phyloP scores from a whole-genome alignment of 345 rosid genomes.

The Populus alba region DNA sequence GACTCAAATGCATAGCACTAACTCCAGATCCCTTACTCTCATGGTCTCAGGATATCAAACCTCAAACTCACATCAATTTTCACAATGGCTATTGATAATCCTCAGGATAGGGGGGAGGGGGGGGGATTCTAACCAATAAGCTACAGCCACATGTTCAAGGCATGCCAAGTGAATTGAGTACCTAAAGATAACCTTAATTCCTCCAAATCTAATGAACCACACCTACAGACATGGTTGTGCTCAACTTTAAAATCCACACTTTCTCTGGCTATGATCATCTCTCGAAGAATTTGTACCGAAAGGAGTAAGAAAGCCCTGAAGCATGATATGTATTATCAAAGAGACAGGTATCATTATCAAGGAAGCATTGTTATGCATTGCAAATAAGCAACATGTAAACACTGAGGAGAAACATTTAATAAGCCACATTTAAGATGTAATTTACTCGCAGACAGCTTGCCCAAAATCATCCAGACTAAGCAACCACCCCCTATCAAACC shows the following conservation, averaged over 20 bases:
- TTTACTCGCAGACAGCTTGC: background rate
- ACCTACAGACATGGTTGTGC: background rate
- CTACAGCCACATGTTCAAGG: too few species aligned
- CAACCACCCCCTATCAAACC: background rate
- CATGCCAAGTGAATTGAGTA: background rate
- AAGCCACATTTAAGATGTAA: background rate
- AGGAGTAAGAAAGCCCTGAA: background rate
- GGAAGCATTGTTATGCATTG: background rate
- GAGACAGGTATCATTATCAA: too few species aligned
- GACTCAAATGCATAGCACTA: background rate
- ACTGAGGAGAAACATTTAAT: background rate
- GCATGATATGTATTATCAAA: background rate
- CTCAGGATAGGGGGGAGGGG: too few species aligned
- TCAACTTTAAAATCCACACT: background rate
- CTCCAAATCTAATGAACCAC: background rate
- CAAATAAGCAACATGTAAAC: background rate
- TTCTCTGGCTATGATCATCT: background rate
- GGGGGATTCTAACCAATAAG: background rate
- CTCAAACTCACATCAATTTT: background rate
- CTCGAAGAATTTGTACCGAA: background rate
- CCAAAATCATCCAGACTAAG: background rate
- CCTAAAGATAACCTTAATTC: background rate
- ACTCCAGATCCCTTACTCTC: background rate
- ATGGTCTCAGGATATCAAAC: background rate
- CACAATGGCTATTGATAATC: background rate